These are phyloP conservation scores for Aspergillus puulaauensis DNA, from an alignment of 2,329 filamentous ascomycete species.

Conservation along the genomic window DNA sequence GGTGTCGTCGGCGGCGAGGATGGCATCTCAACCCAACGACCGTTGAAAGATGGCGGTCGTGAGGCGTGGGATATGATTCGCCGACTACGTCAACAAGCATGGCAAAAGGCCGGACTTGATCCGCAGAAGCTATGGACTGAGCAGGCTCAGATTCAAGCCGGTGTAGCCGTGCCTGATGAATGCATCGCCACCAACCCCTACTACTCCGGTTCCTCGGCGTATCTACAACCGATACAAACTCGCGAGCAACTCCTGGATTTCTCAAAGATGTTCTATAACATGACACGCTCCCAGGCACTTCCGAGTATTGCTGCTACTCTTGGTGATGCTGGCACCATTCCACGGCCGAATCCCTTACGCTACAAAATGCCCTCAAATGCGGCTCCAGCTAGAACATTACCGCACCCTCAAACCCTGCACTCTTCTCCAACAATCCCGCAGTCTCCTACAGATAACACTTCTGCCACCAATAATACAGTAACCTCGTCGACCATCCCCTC, in stretches of 20 bases:
- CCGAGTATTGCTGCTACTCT: constrained; percentile 18
- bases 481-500: constrained; percentile 15
- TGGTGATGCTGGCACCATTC: constrained; percentile 9
- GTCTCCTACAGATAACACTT: constrained; percentile 8
- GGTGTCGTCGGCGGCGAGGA: constrained; percentile 48
- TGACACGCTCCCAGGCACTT: constrained; percentile 33
- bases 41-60: constrained; percentile 47
- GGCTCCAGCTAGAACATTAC: neutral
- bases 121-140: constrained; percentile 49
- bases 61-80: constrained; percentile 52
- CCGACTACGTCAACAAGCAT: constrained; percentile 47
- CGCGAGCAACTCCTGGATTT: constrained; percentile 30
- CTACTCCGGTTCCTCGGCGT: constrained; percentile 14
- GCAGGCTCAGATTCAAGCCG: constrained; percentile 43
- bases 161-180: constrained; percentile 26
- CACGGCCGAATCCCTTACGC: constrained; percentile 26
- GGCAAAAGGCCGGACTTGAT: constrained; percentile 49
- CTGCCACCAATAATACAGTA: constrained; percentile 16
- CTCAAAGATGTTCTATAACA: constrained; percentile 34
- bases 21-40: constrained; percentile 43
- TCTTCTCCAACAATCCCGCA: constrained; percentile 14
- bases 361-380: constrained; percentile 21
- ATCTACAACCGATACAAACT: constrained; percentile 8
- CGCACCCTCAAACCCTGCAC: constrained; percentile 8
- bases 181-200: constrained; percentile 10